Conservation (phyloP, 2,329 filamentous ascomycete genomes). For the Trichoderma asperellum region DNA sequence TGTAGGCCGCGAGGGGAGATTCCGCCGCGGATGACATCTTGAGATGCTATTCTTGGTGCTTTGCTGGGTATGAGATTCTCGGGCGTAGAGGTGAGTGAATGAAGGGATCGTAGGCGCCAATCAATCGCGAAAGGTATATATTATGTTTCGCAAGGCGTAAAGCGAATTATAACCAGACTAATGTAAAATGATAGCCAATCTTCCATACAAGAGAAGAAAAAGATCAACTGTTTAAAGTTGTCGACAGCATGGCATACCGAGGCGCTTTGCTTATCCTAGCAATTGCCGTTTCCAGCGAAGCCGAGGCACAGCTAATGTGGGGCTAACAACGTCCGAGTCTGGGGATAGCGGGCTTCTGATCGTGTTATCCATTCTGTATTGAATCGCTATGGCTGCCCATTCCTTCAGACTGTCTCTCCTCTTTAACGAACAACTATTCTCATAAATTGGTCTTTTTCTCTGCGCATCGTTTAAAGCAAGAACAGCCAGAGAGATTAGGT, state of each 20-base stretch:
- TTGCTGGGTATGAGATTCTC: neutral
- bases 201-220: neutral
- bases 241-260: neutral
- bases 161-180: neutral
- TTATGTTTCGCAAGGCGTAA: neutral
- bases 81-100: neutral
- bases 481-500: no score
- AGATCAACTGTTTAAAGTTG: neutral
- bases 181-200: neutral
- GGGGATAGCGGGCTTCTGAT: neutral
- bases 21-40: conserved; percentile 4
- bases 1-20: conserved; percentile 45
- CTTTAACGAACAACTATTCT: no score
- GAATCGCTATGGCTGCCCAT: no score
- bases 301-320: neutral
- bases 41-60: neutral
- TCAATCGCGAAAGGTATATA: neutral
- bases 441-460: no score
- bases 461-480: no score
- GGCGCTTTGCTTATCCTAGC: no score
- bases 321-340: neutral
- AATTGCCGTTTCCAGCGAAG: neutral
- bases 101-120: neutral
- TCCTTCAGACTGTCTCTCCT: no score
- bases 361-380: no score